Percentiles rank a stretch among this genome's conserved stretches.
phyloP scores from a whole-genome alignment of 257 asterid genomes.

The Mitragyna speciosa region DNA sequence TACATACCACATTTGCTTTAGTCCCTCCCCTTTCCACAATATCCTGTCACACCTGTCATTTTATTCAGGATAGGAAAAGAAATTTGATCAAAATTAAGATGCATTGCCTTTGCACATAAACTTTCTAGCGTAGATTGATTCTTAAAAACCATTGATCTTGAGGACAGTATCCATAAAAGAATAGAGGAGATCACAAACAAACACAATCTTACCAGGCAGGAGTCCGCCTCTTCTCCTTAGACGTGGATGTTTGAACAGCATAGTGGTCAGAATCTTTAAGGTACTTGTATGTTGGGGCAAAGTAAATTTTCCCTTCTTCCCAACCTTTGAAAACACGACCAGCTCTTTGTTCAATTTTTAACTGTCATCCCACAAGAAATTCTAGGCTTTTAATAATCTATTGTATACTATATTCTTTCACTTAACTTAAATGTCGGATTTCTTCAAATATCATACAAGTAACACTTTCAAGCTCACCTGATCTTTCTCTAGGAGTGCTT shows the following conservation, averaged over 20 bases:
- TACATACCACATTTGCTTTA: constrained; percentile 62
- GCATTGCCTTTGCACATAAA: neutral
- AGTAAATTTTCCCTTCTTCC: constrained; percentile 74
- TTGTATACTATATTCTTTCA: neutral
- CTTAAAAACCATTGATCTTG: no score
- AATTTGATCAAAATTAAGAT: neutral
- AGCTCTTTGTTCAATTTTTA: constrained; percentile 63
- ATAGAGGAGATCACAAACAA: no score
- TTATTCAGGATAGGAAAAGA: neutral
- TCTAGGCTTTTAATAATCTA: neutral
- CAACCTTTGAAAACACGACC: constrained; percentile 80
- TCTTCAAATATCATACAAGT: neutral
- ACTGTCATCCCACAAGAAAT: constrained; percentile 33
- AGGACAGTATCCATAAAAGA: no score
- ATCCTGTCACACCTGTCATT: constrained; percentile 82
- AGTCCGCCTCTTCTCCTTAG: constrained; percentile 60
- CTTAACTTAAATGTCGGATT: neutral
- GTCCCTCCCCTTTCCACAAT: constrained; percentile 85
- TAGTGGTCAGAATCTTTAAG: constrained; percentile 57
- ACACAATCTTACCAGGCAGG: constrained; percentile 77
- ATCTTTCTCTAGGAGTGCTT: constrained; percentile 63
- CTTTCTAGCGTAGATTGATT: neutral
- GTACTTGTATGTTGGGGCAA: constrained; percentile 92
- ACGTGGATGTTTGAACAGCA: constrained; percentile 44
- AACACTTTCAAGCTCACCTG: constrained; percentile 44